These are phyloP conservation scores for Lachancea thermotolerans DNA, from an alignment of 805 yeast species.

Conservation along the genomic window DNA sequence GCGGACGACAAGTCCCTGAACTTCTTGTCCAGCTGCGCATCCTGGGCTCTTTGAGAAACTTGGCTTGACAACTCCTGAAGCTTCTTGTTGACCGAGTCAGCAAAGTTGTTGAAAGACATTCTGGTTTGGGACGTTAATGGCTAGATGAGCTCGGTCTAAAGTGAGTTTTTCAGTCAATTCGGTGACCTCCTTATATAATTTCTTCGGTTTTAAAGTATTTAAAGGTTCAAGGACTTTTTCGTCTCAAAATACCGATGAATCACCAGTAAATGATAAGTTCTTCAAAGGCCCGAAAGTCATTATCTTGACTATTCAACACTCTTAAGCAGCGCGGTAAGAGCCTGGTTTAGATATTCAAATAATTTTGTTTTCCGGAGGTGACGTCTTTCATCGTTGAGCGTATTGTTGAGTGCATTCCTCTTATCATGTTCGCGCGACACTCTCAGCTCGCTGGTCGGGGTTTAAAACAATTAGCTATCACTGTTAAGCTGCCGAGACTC, in stretches of 20 bases:
- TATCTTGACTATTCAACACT: no score
- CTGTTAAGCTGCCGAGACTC: neutral
- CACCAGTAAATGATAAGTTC: no score
- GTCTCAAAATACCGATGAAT: neutral
- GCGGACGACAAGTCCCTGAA: slow-evolving; percentile 13
- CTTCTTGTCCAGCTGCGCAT: slow-evolving; percentile 14
- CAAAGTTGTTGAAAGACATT: slow-evolving; percentile 29
- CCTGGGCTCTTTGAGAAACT: slow-evolving; percentile 21
- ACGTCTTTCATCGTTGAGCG: no score
- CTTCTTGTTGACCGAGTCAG: slow-evolving; percentile 24
- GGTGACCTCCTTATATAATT: neutral
- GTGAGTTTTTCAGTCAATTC: neutral
- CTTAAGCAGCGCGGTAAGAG: no score
- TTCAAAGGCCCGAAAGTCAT: no score
- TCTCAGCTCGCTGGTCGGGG: no score
- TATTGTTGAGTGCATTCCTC: no score
- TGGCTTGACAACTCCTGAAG: slow-evolving; percentile 28
- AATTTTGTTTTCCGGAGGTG: no score
- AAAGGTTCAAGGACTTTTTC: neutral
- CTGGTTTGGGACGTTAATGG: neutral
- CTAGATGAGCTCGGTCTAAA: neutral
- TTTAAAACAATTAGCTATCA: neutral
- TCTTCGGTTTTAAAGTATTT: no score
- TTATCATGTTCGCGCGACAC: no score
- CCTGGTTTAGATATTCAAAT: no score